A percentile compares a stretch with the other conserved stretches of the same genome.
phyloP scores from a whole-genome alignment of 495 filamentous ascomycete genomes.

The Zalerion maritima region DNA sequence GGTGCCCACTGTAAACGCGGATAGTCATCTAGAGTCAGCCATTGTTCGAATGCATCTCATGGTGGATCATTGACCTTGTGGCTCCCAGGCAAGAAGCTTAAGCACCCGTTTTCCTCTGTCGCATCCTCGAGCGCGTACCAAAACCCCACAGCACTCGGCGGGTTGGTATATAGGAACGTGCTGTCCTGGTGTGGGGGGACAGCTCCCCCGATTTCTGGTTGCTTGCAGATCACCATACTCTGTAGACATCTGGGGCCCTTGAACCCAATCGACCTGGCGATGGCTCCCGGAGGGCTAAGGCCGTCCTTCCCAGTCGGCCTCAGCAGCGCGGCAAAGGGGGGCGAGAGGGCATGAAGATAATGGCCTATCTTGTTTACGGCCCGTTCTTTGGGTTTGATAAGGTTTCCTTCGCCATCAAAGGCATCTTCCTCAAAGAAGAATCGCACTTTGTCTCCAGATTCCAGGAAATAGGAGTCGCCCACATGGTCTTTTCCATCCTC shows the following conservation, averaged over 20 bases:
- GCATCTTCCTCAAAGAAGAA: conserved; percentile 96
- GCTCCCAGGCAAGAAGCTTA: conserved; percentile 70
- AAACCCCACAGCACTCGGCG: conserved; percentile 80
- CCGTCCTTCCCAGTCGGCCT: conserved; percentile 10
- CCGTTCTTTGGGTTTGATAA: conserved; percentile 60
- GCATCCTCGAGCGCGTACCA: conserved; percentile 95
- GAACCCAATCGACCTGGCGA: conserved; percentile 63
- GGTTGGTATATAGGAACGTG: conserved; percentile 84
- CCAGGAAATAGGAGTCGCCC: conserved; percentile 89
- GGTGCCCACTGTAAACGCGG: conserved; percentile 29
- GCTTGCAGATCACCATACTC: conserved; percentile 97
- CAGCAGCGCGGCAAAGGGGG: conserved; percentile 50
- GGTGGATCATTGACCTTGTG: too few species aligned
- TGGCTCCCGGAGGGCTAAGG: conserved; percentile 30
- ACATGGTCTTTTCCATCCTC: conserved; percentile 55
- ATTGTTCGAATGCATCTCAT: neutral
- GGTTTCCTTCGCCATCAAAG: conserved; percentile 40
- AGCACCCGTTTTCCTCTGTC: conserved; percentile 66
- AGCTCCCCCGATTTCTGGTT: conserved; percentile 83
- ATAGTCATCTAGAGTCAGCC: neutral
- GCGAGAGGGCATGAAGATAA: conserved; percentile 61
- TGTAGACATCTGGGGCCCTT: conserved; percentile 58
- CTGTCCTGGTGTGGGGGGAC: conserved; percentile 83
- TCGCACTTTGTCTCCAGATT: conserved; percentile 73
- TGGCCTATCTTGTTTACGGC: conserved; percentile 98